A percentile compares a stretch with the other conserved stretches of the same genome.
Conservation (phyloP, 164 flowering plant species). For the Piper betle region DNA sequence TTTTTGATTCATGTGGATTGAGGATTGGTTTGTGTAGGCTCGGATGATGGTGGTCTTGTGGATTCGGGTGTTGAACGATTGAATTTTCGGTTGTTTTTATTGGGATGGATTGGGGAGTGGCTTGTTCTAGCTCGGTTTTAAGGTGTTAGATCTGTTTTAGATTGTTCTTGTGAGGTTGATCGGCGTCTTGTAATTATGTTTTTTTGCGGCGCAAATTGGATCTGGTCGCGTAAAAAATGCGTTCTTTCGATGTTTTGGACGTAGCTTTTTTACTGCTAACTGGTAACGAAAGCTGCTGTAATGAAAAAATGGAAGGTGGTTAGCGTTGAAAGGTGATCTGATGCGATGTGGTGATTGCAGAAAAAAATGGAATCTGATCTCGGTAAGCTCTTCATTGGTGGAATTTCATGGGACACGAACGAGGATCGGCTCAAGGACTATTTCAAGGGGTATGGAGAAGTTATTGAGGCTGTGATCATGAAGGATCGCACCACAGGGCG, state of each 20-base stretch:
- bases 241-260: not conserved
- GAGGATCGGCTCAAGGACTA: conserved; percentile 75
- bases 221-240: not conserved
- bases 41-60: conserved; percentile 35
- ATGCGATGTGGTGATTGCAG: conserved; percentile 18
- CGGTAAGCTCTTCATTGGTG: conserved; percentile 89
- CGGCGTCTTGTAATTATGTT: not conserved
- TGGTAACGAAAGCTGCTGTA: not conserved
- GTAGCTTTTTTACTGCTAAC: not conserved
- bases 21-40: conserved; percentile 20
- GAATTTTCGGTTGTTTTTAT: conserved; percentile 2
- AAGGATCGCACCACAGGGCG: conserved; percentile 79
- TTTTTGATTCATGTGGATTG: conserved; percentile 6
- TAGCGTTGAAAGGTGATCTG: conserved; percentile 3
- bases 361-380: conserved; percentile 67
- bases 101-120: not conserved
- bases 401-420: conserved; percentile 85
- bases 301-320: not conserved
- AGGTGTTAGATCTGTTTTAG: not conserved
- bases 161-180: not conserved
- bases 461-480: conserved; percentile 87
- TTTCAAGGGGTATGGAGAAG: conserved; percentile 65
- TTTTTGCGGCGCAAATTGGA: not conserved
- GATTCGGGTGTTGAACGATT: conserved; percentile 16
- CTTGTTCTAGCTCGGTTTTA: not conserved